Conservation (phyloP, 768 basidiomycete genomes). For the Suillus occidentalis region DNA sequence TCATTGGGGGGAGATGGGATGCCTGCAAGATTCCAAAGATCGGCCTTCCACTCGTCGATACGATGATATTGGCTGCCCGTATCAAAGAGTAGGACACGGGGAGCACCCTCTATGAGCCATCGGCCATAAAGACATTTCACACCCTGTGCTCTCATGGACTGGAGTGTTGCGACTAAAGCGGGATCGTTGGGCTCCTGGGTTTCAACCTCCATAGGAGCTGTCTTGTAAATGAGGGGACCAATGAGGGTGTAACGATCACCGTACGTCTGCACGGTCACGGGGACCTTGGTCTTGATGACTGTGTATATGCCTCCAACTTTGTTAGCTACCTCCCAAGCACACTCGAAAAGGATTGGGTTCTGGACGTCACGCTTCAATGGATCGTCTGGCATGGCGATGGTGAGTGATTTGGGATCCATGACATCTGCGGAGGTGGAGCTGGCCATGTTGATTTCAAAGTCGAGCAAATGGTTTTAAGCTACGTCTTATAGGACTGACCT, state of each 20-base stretch:
- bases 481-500: slow-evolving; percentile 3
- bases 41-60: slow-evolving; percentile 98
- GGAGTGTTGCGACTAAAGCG: slow-evolving; percentile 70
- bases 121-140: slow-evolving; percentile 94
- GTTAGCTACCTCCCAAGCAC: slow-evolving; percentile 98
- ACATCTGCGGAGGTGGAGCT: slow-evolving; percentile 5
- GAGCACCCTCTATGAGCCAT: slow-evolving; percentile 98
- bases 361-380: slow-evolving; percentile 65
- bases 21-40: slow-evolving; percentile 97
- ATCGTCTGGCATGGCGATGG: slow-evolving; percentile 22
- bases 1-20: slow-evolving; percentile 97
- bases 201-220: slow-evolving; percentile 99
- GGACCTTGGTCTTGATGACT: slow-evolving; percentile 99
- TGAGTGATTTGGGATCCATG: slow-evolving; percentile 4
- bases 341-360: slow-evolving; percentile 86
- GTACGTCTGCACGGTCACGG: slow-evolving; percentile 95
- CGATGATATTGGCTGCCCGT: slow-evolving; percentile 83
- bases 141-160: slow-evolving; percentile 84
- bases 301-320: slow-evolving; percentile 99
- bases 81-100: slow-evolving; percentile 94
- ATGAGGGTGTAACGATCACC: slow-evolving; percentile 95
- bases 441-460: neutral
- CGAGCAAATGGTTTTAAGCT: neutral
- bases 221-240: slow-evolving; percentile 98
- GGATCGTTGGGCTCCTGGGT: slow-evolving; percentile 84